phyloP scores from a whole-genome alignment of 495 filamentous ascomycete genomes.

The Cercophora newfieldiana region DNA sequence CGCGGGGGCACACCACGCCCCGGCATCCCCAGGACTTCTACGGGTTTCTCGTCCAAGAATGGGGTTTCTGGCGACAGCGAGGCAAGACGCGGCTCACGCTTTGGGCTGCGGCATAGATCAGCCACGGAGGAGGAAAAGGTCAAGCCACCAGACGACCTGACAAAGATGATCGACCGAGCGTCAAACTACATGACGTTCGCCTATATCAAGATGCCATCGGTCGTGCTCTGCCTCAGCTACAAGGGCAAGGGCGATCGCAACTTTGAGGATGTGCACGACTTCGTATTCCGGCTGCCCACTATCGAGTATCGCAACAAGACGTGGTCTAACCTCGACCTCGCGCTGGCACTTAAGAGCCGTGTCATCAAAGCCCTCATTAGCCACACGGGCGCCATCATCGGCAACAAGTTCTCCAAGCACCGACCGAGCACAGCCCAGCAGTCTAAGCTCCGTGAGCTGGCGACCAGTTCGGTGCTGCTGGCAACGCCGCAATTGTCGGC shows the following conservation, averaged over 20 bases:
- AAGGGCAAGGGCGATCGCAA: conserved; percentile 96
- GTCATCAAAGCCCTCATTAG: conserved; percentile 92
- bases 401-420: conserved; percentile 93
- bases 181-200: conserved; percentile 97
- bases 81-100: conserved; percentile 52
- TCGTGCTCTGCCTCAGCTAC: conserved; percentile 93
- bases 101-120: conserved; percentile 41
- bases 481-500: conserved; percentile 38
- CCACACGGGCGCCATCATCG: conserved; percentile 92
- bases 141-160: conserved; percentile 80
- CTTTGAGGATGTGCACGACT: conserved; percentile 92
- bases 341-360: conserved; percentile 86
- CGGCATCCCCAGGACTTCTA: conserved; percentile 53
- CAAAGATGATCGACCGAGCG: conserved; percentile 94
- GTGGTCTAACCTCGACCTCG: conserved; percentile 96
- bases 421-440: conserved; percentile 75
- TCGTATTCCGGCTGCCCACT: conserved; percentile 92
- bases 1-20: conserved; percentile 48
- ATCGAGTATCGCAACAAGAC: conserved; percentile 98
- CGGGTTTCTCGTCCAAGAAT: conserved; percentile 47
- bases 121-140: conserved; percentile 43
- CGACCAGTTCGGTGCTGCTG: conserved; percentile 58
- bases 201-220: conserved; percentile 90
- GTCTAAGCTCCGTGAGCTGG: conserved; percentile 77
- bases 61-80: conserved; percentile 42